Conservation (phyloP, 768 basidiomycete genomes). For the Naganishia antarctica region DNA sequence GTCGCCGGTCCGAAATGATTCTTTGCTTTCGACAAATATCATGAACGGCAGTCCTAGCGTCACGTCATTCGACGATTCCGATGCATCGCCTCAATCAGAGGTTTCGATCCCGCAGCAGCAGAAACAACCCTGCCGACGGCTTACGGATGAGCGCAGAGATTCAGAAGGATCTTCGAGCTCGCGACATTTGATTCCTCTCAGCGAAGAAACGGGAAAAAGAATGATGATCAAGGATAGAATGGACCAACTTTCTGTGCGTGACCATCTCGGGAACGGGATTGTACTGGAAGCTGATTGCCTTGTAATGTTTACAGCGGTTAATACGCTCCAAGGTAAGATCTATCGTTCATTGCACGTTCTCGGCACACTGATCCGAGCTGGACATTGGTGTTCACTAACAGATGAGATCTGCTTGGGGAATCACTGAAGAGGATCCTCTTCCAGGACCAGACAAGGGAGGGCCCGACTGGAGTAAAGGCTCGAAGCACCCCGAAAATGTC, state of each 20-base stretch:
- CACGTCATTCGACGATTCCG: conserved; percentile 1
- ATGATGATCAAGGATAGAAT: conserved; percentile 16
- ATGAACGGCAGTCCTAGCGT: neutral
- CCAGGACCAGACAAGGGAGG: conserved; percentile 24
- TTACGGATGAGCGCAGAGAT: neutral
- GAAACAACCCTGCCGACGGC: neutral
- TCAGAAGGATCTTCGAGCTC: neutral
- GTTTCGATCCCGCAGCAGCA: conserved; percentile 2
- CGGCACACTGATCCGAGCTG: neutral
- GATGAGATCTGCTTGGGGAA: conserved; percentile 21
- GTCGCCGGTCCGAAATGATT: neutral
- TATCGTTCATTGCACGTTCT: neutral
- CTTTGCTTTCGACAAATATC: neutral
- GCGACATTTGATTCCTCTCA: neutral
- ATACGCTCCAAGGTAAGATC: conserved; percentile 19
- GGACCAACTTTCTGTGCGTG: conserved; percentile 25
- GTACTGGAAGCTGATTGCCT: neutral
- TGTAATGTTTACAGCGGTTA: conserved; percentile 8
- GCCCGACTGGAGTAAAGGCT: conserved; percentile 23
- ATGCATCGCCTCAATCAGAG: conserved; percentile 10
- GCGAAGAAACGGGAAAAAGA: conserved; percentile 25
- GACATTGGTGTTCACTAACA: neutral
- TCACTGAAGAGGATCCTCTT: conserved; percentile 17
- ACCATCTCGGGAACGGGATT: no score
- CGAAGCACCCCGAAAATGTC: conserved; percentile 23